Conservation (phyloP, 129 eudicot species). For the Silybum marianum region DNA sequence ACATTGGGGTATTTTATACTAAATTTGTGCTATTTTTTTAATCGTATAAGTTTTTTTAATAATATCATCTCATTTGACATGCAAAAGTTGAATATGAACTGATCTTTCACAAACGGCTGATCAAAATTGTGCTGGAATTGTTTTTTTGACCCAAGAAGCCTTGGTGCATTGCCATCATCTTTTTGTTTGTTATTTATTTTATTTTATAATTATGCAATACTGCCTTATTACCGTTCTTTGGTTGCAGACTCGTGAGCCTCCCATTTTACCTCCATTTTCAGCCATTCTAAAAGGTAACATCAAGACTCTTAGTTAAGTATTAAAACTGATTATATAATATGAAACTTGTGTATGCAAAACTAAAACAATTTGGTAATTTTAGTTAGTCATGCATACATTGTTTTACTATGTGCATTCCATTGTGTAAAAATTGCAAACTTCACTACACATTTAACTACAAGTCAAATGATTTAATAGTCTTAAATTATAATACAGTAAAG, state of each 20-base stretch:
- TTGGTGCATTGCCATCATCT: background rate
- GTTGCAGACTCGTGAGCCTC: conserved; percentile 42
- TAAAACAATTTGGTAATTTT: background rate
- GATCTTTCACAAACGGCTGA: background rate
- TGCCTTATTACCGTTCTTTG: conserved; percentile 22
- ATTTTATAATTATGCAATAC: background rate
- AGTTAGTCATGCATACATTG: background rate
- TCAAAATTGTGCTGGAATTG: background rate
- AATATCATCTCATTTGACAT: background rate
- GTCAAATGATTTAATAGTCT: conserved; percentile 1
- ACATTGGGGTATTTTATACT: background rate
- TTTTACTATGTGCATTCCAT: background rate
- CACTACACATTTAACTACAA: conserved; percentile 1
- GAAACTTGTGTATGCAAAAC: background rate
- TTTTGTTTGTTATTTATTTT: background rate
- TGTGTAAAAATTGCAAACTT: background rate
- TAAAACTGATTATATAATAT: background rate
- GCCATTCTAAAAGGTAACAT: conserved; percentile 34
- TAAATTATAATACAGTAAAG: background rate
- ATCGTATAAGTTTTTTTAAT: no score
- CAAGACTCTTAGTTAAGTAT: conserved; percentile 1
- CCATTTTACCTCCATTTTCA: conserved; percentile 37
- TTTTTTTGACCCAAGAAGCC: background rate
- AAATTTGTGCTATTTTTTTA: background rate
- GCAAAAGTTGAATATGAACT: background rate